Base-by-base conservation (phyloP, 148 eudicot species). In the Oxyria digyna region DNA sequence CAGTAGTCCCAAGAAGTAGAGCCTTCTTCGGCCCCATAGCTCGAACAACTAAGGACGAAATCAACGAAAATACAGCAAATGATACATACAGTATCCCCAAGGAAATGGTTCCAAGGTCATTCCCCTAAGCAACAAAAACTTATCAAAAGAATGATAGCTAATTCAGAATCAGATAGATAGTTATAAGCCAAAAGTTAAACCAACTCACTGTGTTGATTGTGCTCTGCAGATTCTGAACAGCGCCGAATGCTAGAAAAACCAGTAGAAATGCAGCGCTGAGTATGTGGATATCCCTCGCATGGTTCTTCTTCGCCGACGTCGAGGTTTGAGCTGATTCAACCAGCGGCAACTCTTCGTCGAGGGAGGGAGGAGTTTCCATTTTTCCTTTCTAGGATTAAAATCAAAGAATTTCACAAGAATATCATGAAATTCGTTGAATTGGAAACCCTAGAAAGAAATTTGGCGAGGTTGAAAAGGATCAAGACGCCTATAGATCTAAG, bases 51-150 rank as follows among this genome's bases (percentile, higher is more conserved):
- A 78, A 42, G 0, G 99, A 94, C 38, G 93, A 89, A 71, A 88
- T 57, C 73, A 94, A 45, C 24, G 99, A 87, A 76, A 84, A 91
- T 21, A 85, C 49, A 8, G 88, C 85, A 76, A 94, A 94, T 11
- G 99, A 91, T 11, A 88, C 81, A 81, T 91, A 94, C 85, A 91
- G 73, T 64, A 94, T 85, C 65, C 99, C 99, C 76, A 94, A 78
- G 26, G 96, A 91, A 45, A 78, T 85, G 13, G 93, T 91, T 38
- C 99, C 99, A 74, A 94, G 57, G 83, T 94, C 82, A 38, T 81
- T 91, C 69, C 85, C 92, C 98, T 94, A 31, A 66, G 20, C 6
- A 17, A 32, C 20, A 75, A 76, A 23, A 45, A 38, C 0, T 38
- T 3, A 38, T 38, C 0, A 38, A 1, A 14, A 40, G 17, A 66